phyloP scores from a whole-genome alignment of 2,329 filamentous ascomycete genomes.

The Phialocephala subalpina region DNA sequence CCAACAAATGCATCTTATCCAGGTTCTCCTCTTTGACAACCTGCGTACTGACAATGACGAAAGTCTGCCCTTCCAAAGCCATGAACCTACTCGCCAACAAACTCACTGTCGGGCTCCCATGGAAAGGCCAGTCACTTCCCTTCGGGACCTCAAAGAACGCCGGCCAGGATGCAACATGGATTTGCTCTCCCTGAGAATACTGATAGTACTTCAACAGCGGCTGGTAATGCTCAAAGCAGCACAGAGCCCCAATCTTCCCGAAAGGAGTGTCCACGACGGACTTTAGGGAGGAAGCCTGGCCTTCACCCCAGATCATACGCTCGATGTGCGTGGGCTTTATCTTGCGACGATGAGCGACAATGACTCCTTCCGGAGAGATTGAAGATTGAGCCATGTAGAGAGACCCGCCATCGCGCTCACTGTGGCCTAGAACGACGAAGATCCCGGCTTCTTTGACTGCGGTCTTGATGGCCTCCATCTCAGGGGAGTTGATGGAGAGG shows the following conservation, averaged over 20 bases:
- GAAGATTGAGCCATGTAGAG: conserved; percentile 58
- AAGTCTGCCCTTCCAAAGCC: conserved; percentile 24
- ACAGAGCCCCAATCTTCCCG: conserved; percentile 23
- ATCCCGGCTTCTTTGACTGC: conserved; percentile 56
- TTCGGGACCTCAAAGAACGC: conserved; percentile 17
- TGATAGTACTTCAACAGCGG: conserved; percentile 29
- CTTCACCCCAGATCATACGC: conserved; percentile 60
- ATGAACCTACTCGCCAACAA: conserved; percentile 16
- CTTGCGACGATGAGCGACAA: conserved; percentile 56
- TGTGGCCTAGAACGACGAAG: conserved; percentile 56
- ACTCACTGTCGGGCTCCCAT: conserved; percentile 4
- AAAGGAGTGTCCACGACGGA: conserved; percentile 52
- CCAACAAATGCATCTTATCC: conserved; percentile 13
- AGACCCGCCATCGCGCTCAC: conserved; percentile 52
- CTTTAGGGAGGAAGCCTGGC: conserved; percentile 62
- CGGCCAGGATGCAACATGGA: conserved; percentile 28
- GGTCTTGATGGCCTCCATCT: conserved; percentile 53
- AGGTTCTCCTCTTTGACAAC: conserved; percentile 24
- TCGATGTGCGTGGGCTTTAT: conserved; percentile 56
- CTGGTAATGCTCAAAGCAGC: conserved; percentile 56
- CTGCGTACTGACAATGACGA: conserved; percentile 25
- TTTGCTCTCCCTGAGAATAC: conserved; percentile 23
- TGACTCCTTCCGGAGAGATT: conserved; percentile 50
- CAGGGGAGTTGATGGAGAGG: conserved; percentile 47
- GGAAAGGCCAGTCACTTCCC: background rate